Evolutionary conservation across 2,329 filamentous ascomycete species (phyloP), one percentile per base, ranked within the genome.

Genomic region (Drechslerella coelobrocha): DNA sequence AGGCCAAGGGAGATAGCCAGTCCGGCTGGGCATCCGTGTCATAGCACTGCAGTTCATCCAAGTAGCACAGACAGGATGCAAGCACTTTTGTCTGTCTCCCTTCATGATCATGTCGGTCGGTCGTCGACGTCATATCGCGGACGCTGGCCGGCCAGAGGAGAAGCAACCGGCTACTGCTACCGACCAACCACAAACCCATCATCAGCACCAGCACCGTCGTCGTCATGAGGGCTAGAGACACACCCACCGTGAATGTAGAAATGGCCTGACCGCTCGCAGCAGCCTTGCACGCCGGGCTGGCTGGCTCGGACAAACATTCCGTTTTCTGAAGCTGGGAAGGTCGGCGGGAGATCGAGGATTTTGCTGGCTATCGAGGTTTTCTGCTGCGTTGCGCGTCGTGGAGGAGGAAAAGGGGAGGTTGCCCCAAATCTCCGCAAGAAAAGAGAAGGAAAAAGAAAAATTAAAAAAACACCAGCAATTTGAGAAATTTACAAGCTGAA

Each of bases 311-410:
- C 31, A 29, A 53, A 48, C 41, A 59, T 52, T 53, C 57, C 66
- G 59, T 53, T 53, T 55, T 31, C 27, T 45, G 45, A 51, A 17
- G 14, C 24, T 23, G 2, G 37, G 27, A 43, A n/a, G n/a, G 2
- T 39, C 47, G 1, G 21, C 12, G 27, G 14, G 59, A 54, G 66
- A 69, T 69, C 63, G 63, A 59, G 63, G 17, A 29, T 69, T 69
- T 69, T 12, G 63, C 39, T 61, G 56, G n/a, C 45, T 55, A 71
- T 71, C 66, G 66, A 50, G 52, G n/a, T 1, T 48, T 29, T 61
- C 55, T 29, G 63, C 61, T 61, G 63, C 43, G 55, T 45, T 5
- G 41, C 41, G n/a, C n/a, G 41, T 45, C 19, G 21, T 45, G n/a
- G 41, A 19, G 17, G 41, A 50, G 29, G 24, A 27, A 45, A 45